These are phyloP conservation scores for Wakefieldia striispora DNA, from an alignment of 768 basidiomycete genomes.

Conservation along the genomic window DNA sequence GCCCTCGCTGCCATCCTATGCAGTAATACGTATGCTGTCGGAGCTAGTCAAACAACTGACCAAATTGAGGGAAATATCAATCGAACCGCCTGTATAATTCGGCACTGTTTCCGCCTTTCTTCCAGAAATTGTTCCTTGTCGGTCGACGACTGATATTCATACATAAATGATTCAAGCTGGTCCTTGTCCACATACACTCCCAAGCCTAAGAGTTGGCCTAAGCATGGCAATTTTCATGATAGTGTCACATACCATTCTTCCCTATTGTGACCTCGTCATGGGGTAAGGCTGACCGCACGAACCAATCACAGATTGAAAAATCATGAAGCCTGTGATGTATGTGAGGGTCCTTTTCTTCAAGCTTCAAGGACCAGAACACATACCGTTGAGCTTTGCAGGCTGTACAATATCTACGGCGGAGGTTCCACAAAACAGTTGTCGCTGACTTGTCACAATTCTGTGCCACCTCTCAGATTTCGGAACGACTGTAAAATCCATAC, in stretches of 20 bases:
- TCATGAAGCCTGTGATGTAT: not conserved
- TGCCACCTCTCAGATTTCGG: not conserved
- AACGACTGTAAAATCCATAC: not conserved
- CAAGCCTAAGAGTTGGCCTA: not conserved
- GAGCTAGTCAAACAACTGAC: not conserved
- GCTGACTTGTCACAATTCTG: constrained; percentile 8
- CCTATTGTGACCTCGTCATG: not conserved
- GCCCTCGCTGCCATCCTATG: not conserved
- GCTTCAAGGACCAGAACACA: not conserved
- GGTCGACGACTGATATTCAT: constrained; percentile 1
- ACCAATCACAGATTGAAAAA: not conserved
- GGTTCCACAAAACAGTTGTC: not conserved
- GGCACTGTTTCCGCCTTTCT: not conserved
- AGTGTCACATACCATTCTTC: not conserved
- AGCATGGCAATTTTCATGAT: not conserved
- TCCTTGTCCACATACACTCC: constrained; percentile 3
- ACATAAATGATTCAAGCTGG: constrained; percentile 6
- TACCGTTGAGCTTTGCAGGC: not conserved
- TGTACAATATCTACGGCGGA: constrained; percentile 17
- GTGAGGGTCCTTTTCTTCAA: not conserved
- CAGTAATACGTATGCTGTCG: constrained; percentile 7
- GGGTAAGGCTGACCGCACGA: not conserved
- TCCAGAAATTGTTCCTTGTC: constrained; percentile 2
- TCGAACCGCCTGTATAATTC: not conserved
- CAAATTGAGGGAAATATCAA: not conserved